Evolutionary conservation across 495 filamentous ascomycete genomes (phyloP), one percentile per base, ranked within the genome.

Genomic region (Penicillium bovifimosum): DNA sequence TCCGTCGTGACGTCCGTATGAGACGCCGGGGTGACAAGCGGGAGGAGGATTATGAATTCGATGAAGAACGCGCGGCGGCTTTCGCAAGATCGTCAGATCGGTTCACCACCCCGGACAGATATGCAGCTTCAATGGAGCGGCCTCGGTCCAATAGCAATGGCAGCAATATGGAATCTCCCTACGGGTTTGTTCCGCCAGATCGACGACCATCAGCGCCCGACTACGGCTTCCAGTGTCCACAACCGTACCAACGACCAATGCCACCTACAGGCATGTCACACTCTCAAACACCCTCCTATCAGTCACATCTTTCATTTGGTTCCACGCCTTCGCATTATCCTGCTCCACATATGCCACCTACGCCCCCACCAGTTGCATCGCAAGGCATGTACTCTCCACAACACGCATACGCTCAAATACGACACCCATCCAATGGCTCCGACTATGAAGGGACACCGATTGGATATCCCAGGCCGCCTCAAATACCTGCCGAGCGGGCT

Each of bases 1-100:
- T 98, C 61, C 82, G 93, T 54, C 88, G 93, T 55, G 93, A 98
- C 78, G 93, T 98, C 13, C 84, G 93, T 39, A 98, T 98, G 93
- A 85, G 93, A 68, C 83, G 91, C 52, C 85, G 90, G 18, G 88
- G 91, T 28, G 81, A 81, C 53, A 90, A 95, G 76, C 64, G 66
- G 13, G 78, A 84, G 40, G 78, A 81, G 34, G 81, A 83, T 32
- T 86, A 74, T 35, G 81, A 84, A 28, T 82, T 80, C 50, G 80
- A 85, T 40, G 84, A 86, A 33, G 85, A 89, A 3, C 81, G 86
- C 42, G 38, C 55, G 2, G 58, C 58, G 8, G 63, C 73, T 4
- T 80, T 81, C 54, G 71, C 79, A 28, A 76, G 81, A 27, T 75
- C 78, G 2, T 80, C 85, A 1, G 85, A 88, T 49, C 66, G 68